Conservation (phyloP, 1,284 basidiomycete species). For the Malassezia equina region DNA sequence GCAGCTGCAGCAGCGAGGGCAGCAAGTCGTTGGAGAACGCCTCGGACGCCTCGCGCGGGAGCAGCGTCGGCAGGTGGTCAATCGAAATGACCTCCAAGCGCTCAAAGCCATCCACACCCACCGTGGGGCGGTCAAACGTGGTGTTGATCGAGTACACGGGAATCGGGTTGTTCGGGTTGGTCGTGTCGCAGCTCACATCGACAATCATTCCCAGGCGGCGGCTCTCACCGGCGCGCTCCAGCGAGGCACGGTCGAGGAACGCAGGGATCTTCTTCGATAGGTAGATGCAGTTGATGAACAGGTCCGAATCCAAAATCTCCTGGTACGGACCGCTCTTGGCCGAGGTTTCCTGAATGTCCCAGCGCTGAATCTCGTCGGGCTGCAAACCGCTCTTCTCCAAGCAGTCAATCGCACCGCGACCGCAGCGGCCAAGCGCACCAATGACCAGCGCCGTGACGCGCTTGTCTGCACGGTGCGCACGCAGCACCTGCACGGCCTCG, state of each 20-base stretch:
- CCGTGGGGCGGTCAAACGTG: constrained; percentile 85
- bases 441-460: constrained; percentile 84
- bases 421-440: constrained; percentile 89
- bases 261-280: constrained; percentile 77
- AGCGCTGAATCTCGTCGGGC: constrained; percentile 78
- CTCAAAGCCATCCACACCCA: constrained; percentile 56
- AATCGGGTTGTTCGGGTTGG: constrained; percentile 95
- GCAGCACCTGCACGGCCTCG: constrained; percentile 54
- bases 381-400: constrained; percentile 80
- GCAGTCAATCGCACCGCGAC: constrained; percentile 87
- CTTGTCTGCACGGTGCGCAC: constrained; percentile 53
- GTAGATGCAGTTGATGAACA: constrained; percentile 99
- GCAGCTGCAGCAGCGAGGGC: constrained; percentile 56
- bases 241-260: constrained; percentile 69
- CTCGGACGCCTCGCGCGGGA: constrained; percentile 91
- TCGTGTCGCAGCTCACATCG: constrained; percentile 98
- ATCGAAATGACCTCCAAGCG: constrained; percentile 81
- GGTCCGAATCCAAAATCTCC: constrained; percentile 91
- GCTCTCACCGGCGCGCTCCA: constrained; percentile 60
- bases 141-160: constrained; percentile 94
- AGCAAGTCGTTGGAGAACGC: constrained; percentile 85
- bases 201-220: constrained; percentile 75
- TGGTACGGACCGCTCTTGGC: constrained; percentile 92
- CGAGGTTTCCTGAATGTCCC: constrained; percentile 87
- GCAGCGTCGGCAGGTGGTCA: constrained; percentile 89